Evolutionary conservation across 2,329 filamentous ascomycete genomes (phyloP).

Genomic region (Colletotrichum costaricense): DNA sequence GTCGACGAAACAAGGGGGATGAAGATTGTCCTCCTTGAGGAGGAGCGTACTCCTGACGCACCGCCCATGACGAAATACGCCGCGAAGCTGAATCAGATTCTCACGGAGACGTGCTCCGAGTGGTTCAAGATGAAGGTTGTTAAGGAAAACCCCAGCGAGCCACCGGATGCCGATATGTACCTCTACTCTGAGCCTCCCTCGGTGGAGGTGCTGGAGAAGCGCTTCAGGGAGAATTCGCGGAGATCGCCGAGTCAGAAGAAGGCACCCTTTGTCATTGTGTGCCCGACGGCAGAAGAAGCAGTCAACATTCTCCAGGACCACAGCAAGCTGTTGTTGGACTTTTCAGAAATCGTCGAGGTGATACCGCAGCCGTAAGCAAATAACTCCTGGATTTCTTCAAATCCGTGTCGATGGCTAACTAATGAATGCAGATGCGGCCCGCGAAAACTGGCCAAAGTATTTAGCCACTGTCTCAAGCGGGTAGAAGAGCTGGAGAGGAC

Average conservation of each 20-base stretch:
- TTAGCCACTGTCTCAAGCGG: constrained; percentile 39
- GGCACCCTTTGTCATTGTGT: constrained; percentile 43
- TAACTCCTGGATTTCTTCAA: constrained; percentile 31
- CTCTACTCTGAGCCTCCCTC: constrained; percentile 44
- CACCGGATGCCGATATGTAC: constrained; percentile 38
- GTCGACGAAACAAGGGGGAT: constrained; percentile 34
- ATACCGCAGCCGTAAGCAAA: constrained; percentile 43
- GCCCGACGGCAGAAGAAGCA: constrained; percentile 44
- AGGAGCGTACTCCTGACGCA: neutral
- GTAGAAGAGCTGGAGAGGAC: constrained; percentile 4
- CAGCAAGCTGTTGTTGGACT: constrained; percentile 35
- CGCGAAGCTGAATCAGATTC: constrained; percentile 42
- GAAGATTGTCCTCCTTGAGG: constrained; percentile 38
- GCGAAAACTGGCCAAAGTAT: constrained; percentile 44
- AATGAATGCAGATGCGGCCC: constrained; percentile 37
- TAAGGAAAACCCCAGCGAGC: constrained; percentile 27
- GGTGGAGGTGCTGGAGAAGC: constrained; percentile 36
- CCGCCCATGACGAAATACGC: constrained; percentile 28
- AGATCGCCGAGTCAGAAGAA: neutral
- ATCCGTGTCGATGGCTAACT: neutral
- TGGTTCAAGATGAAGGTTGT: constrained; percentile 50
- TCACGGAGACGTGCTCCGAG: constrained; percentile 43
- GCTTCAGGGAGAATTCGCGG: constrained; percentile 31
- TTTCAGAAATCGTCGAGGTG: constrained; percentile 44
- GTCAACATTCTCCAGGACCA: constrained; percentile 40